Evolutionary conservation across 768 basidiomycete species (phyloP), one percentile per base, ranked within the genome.

Genomic region (Hypsizygus marmoreus): DNA sequence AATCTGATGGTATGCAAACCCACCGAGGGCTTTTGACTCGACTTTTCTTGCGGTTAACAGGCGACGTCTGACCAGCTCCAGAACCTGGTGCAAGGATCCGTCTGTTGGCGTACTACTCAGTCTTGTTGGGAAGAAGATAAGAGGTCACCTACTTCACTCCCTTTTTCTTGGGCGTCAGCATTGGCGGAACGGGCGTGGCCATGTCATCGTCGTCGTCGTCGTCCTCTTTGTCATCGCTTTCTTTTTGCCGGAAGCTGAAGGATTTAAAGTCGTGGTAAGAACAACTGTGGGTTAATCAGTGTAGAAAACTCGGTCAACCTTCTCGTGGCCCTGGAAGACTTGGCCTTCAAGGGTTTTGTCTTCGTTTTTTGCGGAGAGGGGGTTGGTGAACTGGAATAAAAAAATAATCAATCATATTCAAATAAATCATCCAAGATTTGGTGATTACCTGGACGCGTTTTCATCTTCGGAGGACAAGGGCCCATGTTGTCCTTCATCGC

Each of bases 151-250:
- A 69, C 66, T 68, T 69, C 6, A 59, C 50, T 26, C 66, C 64
- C 45, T 62, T 63, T 48, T 58, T 64, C 52, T 62, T 66, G 6
- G 66, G 67, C 2, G 66, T 66, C 12, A 38, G 43, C 5, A 41
- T 46, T 11, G 28, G 6, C 20, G 29, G 48, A 32, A 51, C 43
- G 24, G 51, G 52, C 30, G 63, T 55, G n/a, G 25, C 13, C n/a
- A 38, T 22, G 30, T 47, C 47, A 45, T 51, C 22, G 45, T 49
- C 46, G 60, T 56, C 46, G 9, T 57, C 57, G 19, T 50, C 56
- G 24, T 55, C 53, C 9, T 57, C 26, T 10, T 42, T 32, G 12
- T 32, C 41, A 58, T 28, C 38, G 19, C 32, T 16, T 32, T 16
- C 36, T 29, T 41, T 19, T 4, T 26, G 41, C 42, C 49, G 46